A percentile compares a stretch with the other conserved stretches of the same genome.
These are phyloP conservation scores for Candida qinlingensis DNA, from an alignment of 805 yeast species.

Conservation along the genomic window DNA sequence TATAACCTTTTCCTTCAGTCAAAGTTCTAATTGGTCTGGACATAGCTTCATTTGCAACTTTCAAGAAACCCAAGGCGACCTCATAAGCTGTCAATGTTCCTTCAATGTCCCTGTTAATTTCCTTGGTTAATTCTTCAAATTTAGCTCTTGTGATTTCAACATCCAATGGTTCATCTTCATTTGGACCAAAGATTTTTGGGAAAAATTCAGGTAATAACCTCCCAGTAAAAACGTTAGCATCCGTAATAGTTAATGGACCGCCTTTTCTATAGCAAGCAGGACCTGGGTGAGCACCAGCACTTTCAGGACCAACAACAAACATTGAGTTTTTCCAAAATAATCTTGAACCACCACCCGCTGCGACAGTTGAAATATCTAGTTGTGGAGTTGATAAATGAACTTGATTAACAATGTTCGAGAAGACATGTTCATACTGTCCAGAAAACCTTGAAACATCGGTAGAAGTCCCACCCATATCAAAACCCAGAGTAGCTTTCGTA, in stretches of 20 bases:
- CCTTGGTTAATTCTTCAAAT: conserved; percentile 32
- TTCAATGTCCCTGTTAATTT: conserved; percentile 30
- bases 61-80: conserved; percentile 39
- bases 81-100: conserved; percentile 31
- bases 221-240: conserved; percentile 38
- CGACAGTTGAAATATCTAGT: conserved; percentile 31
- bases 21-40: conserved; percentile 40
- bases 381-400: conserved; percentile 34
- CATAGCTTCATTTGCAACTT: conserved; percentile 41
- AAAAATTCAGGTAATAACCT: conserved; percentile 35
- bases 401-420: conserved; percentile 32
- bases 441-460: conserved; percentile 36
- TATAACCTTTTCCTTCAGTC: conserved; percentile 40
- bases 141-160: conserved; percentile 27
- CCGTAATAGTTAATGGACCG: conserved; percentile 42
- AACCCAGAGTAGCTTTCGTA: conserved; percentile 17
- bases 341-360: conserved; percentile 32
- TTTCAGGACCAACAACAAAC: conserved; percentile 40
- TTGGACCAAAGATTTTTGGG: conserved; percentile 41
- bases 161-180: conserved; percentile 35
- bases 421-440: too few relatives aligned
- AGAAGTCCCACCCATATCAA: conserved; percentile 37
- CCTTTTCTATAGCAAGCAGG: conserved; percentile 44
- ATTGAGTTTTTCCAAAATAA: conserved; percentile 28
- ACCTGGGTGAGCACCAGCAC: conserved; percentile 43